Evolutionary conservation across 2,329 filamentous ascomycete species (phyloP), one percentile per base, ranked within the genome.

Genomic region (Pochonia chlamydosporia): DNA sequence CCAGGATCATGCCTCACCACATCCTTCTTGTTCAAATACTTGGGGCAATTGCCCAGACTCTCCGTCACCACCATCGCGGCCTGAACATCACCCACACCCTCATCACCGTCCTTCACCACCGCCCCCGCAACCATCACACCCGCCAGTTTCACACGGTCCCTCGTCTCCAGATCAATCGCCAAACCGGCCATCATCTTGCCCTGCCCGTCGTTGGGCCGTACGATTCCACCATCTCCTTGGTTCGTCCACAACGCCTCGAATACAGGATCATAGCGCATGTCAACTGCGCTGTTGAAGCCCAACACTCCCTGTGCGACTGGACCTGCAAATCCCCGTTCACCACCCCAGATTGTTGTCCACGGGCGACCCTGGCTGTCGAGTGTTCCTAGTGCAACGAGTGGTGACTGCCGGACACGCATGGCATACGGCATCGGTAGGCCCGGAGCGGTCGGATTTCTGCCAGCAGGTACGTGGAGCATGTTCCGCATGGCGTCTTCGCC

Each of bases 321-420:
- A 41, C 75, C 71, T 0, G 81, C 79, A 54, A 92, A 87, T 0
- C 85, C 86, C 1, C 76, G 65, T 49, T 83, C 71, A 14, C 89
- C 89, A n/a, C 87, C 87, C 81, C 85, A 86, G 7, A 95, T 52
- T 0, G 85, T 85, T 14, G 84, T 85, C 89, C 89, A 95, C 2
- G 86, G 87, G 18, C 79, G 70, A 2, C 76, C 76, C 18, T 81
- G 58, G 3, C 67, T 63, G 58, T 93, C 88, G 2, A 91, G 66
- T 0, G 86, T 79, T 1, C 89, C 89, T 16, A 95, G 66, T 0
- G 87, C 87, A 13, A 93, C 70, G 7, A 93, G 71, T 1, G 87
- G 82, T 1, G 81, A 82, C 14, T 68, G 67, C 43, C 76, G 71
- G 3, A 90, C 72, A 51, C 87, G 76, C 52, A 73, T 69, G 2